A percentile compares a stretch with the other conserved stretches of the same genome.
phyloP scores from a whole-genome alignment of 768 basidiomycete species.

The Suillus tomentosus region DNA sequence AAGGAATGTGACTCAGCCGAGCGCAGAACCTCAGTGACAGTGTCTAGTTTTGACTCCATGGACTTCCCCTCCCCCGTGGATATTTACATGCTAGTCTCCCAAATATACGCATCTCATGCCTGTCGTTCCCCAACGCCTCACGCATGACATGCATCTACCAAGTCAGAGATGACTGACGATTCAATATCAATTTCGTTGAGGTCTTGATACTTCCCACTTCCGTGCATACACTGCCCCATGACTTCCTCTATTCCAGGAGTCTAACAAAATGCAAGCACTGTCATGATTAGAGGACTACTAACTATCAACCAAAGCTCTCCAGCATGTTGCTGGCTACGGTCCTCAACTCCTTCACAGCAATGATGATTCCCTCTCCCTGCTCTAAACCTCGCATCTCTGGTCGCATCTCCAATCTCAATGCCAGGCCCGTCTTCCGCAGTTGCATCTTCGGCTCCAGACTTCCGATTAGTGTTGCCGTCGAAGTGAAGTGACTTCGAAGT shows the following conservation, averaged over 20 bases:
- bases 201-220: neutral
- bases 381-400: too few relatives aligned
- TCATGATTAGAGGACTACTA: neutral
- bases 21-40: too few relatives aligned
- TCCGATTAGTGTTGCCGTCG: too few relatives aligned
- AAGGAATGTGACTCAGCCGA: too few relatives aligned
- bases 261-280: too few relatives aligned
- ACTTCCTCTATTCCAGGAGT: too few relatives aligned
- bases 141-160: neutral
- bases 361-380: neutral
- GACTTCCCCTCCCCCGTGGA: too few relatives aligned
- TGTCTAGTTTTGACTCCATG: too few relatives aligned
- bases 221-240: too few relatives aligned
- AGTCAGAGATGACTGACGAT: neutral
- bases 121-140: neutral
- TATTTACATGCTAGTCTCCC: neutral
- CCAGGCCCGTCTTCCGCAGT: too few relatives aligned
- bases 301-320: neutral
- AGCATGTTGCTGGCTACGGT: neutral
- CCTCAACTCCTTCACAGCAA: neutral
- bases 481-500: too few relatives aligned
- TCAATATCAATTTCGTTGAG: neutral
- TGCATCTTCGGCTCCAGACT: too few relatives aligned
- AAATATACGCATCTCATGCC: neutral
- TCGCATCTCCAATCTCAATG: neutral